Base-by-base conservation (phyloP, 495 filamentous ascomycete genomes). In the Copromyces sp. region DNA sequence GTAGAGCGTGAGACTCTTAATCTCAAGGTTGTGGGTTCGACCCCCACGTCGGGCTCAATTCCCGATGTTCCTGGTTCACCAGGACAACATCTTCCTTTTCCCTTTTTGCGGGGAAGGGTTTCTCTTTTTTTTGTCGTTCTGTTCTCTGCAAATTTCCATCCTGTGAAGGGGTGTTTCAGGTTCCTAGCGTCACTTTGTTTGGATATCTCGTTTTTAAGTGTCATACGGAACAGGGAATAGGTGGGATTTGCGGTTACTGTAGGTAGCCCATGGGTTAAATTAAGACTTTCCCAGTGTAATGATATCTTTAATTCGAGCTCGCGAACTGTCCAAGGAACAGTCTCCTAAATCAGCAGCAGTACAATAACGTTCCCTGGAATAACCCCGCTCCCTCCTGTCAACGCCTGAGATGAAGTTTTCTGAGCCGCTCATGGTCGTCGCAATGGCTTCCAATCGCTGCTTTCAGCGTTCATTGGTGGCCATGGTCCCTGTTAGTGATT, bases 1-100 rank as follows among this genome's bases (percentile, higher is more conserved):
- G 89, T 90, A 91, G 89, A 91, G 90, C 90, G 89, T 91, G 87
- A 90, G 89, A 91, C 89, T 91, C 89, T 91, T 91, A 91, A 89
- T 61, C 53, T 61, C 53, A 61, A 61, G 53, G 53, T 61, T 61
- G 53, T 61, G 53, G 53, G 53, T 61, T 61, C 53, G 53, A 53
- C 20, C 45, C 45, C 53, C 53, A 65, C 53, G 53, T 65, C 53
- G 53, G 53, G 53, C 53, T 65, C 53, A 65, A 65, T 65, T 65
- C 53, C 53, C 53, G 53, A 65, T 61, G 53, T 61, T 61, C 53
- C 47, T 29, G 47, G 47, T 7, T 53, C 11, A 53, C 20, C 45
- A 29, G 20, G 53, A 61, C 29, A 61, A 61, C 12, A 61, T 61
- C 29, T 32, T 6, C 29, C 17, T 35, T 61, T 40, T 40, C 11